Evolutionary conservation across 805 yeast genomes (phyloP).

Genomic region (Sungouiozyma intestinalis): DNA sequence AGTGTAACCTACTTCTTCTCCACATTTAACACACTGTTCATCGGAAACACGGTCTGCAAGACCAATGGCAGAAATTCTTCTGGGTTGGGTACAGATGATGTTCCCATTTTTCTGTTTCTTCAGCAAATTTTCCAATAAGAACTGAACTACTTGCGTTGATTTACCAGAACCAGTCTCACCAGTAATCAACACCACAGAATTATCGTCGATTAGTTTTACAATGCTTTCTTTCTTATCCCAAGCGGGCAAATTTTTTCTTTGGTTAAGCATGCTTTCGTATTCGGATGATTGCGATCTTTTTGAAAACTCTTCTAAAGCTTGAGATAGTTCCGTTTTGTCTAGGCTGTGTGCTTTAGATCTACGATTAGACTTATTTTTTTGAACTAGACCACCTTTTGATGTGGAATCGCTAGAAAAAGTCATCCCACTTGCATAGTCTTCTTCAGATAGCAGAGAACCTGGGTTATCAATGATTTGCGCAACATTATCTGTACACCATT

Average conservation of each 20-base stretch:
- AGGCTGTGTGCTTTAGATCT: not conserved
- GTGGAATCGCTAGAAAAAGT: not conserved
- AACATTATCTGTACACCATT: slow-evolving; percentile 66
- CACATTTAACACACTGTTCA: slow-evolving; percentile 45
- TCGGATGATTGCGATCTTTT: slow-evolving; percentile 25
- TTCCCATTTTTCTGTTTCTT: slow-evolving; percentile 35
- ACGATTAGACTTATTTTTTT: not conserved
- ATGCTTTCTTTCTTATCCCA: slow-evolving; percentile 58
- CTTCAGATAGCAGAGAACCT: slow-evolving; percentile 43
- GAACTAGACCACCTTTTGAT: not conserved
- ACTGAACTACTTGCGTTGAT: slow-evolving; percentile 90
- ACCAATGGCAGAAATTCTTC: slow-evolving; percentile 92
- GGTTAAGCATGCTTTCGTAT: slow-evolving; percentile 32
- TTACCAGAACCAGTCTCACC: slow-evolving; percentile 99
- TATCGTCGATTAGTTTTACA: slow-evolving; percentile 41
- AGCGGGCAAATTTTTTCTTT: slow-evolving; percentile 65
- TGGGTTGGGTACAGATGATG: slow-evolving; percentile 86
- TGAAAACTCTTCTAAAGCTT: slow-evolving; percentile 22
- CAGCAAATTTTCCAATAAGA: slow-evolving; percentile 60
- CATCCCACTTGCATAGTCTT: not conserved
- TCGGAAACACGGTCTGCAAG: slow-evolving; percentile 86
- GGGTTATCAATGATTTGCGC: slow-evolving; percentile 56
- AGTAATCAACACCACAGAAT: slow-evolving; percentile 66
- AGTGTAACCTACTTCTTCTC: slow-evolving; percentile 72
- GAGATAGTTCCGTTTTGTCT: not conserved